Base-by-base conservation (phyloP, 495 filamentous ascomycete genomes). In the Aspergillus bertholletiae region DNA sequence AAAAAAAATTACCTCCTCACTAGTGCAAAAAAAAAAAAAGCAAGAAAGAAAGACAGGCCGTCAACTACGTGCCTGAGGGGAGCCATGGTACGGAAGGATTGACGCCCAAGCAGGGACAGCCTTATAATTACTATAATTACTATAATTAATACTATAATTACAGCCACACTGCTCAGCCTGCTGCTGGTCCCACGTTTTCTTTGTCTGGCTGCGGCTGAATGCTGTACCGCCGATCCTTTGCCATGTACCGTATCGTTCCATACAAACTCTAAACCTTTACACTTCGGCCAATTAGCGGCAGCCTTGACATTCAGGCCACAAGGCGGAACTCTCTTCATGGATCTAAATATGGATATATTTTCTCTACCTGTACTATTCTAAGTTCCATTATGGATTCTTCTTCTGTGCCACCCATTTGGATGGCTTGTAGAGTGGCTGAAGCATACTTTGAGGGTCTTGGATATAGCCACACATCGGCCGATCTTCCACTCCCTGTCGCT, bases 331-430 rank as follows among this genome's bases (percentile, higher is more conserved):
- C 46, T 5, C 7, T 11, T 32, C 30, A 12, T 32, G 30, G 30
- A 11, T 32, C 30, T 32, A 7, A 32, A 32, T 32, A 32, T 32
- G 30, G 30, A 32, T 32, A 32, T 32, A 32, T 5, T 32, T n/a
- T n/a, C n/a, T 28, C 5, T 30, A 9, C 11, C 24, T 49, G 13
- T 26, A 49, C 46, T 8, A 12, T 54, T 43, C 20, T 22, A 21
- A 43, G 15, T 22, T 52, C 20, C 5, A 23, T 27, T 23, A 22
- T 50, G 35, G 9, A 3, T 23, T 34, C 32, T 49, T 73, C 72
- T 94, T 96, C 55, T 88, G 83, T 34, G 89, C 93, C 40, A 96
- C 72, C 94, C 94, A 98, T 49, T 84, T 79, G 49, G 85, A 86
- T 21, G 88, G 87, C 46, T 69, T 73, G 67, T 96, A 98, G 47